Evolutionary conservation across 192 early-diverging fungal species (phyloP).

Genomic region (Entrophospora sp.): DNA sequence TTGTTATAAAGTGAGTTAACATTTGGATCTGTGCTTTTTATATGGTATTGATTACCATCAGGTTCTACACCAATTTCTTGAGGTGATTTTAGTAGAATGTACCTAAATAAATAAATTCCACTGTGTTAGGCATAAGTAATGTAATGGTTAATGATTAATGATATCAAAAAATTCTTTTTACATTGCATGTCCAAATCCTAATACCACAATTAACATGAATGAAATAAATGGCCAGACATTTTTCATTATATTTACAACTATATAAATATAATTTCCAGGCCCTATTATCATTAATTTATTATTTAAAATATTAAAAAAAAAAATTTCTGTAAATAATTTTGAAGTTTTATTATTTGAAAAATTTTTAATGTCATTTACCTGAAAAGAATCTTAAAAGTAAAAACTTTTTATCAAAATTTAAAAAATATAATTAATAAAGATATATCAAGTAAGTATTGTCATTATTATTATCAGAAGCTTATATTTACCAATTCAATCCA

Average conservation of each 20-base stretch:
- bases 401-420: neutral
- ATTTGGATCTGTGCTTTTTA: neutral
- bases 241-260: neutral
- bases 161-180: neutral
- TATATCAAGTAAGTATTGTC: neutral
- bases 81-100: neutral
- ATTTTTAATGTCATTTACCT: neutral
- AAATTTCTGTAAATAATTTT: neutral
- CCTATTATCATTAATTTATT: too few species aligned
- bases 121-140: too few species aligned
- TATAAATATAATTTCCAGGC: neutral
- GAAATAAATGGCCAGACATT: neutral
- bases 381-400: neutral
- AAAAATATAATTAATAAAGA: neutral
- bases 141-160: neutral
- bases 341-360: neutral
- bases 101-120: neutral
- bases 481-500: neutral
- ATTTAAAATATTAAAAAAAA: neutral
- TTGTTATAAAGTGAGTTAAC: too few species aligned
- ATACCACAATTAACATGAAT: neutral
- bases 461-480: too few species aligned
- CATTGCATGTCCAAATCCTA: conserved; percentile 7
- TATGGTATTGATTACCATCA: neutral
- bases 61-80: neutral